Evolutionary conservation across 495 filamentous ascomycete genomes (phyloP).

Genomic region (Daldinia decipiens): DNA sequence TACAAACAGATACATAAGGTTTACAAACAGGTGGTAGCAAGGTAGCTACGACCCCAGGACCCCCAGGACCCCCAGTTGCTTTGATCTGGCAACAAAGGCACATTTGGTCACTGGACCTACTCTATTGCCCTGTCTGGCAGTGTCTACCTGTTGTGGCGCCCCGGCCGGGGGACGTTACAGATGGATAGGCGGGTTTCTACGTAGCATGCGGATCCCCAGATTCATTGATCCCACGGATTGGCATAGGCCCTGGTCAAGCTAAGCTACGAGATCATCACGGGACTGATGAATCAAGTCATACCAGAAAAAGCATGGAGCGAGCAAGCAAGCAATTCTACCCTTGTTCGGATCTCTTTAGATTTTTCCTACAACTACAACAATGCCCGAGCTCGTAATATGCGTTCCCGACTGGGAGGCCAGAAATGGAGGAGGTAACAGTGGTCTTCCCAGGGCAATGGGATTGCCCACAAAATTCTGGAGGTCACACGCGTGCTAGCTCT

Average conservation of each 20-base stretch:
- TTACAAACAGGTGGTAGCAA: not conserved
- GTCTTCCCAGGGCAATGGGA: conserved; percentile 36
- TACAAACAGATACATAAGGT: not conserved
- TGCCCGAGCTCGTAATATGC: conserved; percentile 32
- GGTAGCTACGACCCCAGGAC: conserved; percentile 4
- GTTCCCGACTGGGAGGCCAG: conserved; percentile 11
- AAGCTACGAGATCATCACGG: conserved; percentile 27
- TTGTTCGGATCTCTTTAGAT: conserved; percentile 20
- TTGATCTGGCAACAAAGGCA: conserved; percentile 44
- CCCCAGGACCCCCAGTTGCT: conserved; percentile 13
- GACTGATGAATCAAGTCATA: conserved; percentile 38
- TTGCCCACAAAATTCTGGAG: conserved; percentile 36
- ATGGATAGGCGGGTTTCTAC: conserved; percentile 4
- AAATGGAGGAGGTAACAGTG: conserved; percentile 4
- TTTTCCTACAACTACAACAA: conserved; percentile 17
- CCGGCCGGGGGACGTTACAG: conserved; percentile 19
- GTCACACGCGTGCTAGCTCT: conserved; percentile 41
- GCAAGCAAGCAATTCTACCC: conserved; percentile 10
- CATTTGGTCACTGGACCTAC: conserved; percentile 39
- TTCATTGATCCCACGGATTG: conserved; percentile 23
- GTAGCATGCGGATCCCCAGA: conserved; percentile 31
- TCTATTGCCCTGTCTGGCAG: conserved; percentile 10
- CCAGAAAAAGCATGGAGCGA: conserved; percentile 10
- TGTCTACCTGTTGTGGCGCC: not conserved
- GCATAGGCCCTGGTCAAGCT: conserved; percentile 6